These are phyloP conservation scores for Pseudoscleropodium purum DNA, from an alignment of 225 moss, liverwort and hornwort genomes.

Conservation along the genomic window DNA sequence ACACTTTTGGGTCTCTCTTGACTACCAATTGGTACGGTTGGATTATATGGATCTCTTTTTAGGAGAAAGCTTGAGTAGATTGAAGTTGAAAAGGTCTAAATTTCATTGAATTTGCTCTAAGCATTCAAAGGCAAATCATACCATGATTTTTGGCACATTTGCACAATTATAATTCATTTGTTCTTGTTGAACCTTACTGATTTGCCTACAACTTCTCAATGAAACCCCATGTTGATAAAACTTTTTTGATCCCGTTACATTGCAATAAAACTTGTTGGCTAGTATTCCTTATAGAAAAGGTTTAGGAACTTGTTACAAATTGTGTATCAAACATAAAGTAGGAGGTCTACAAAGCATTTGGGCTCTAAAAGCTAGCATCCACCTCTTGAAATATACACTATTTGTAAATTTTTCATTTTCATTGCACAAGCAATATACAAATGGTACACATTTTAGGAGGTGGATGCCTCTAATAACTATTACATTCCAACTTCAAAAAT, in stretches of 20 bases:
- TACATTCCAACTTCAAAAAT: background rate
- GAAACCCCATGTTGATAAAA: background rate
- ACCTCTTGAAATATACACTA: background rate
- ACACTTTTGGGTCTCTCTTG: too few relatives aligned
- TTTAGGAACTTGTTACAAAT: background rate
- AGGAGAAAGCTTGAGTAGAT: too few relatives aligned
- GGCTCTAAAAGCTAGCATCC: background rate
- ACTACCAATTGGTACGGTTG: too few relatives aligned
- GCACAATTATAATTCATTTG: background rate
- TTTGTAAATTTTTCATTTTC: background rate
- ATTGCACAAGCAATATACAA: background rate
- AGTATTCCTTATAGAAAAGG: background rate
- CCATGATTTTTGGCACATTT: background rate
- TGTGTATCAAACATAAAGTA: too few relatives aligned
- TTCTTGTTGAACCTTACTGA: background rate
- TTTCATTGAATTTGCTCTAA: too few relatives aligned
- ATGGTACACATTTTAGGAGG: background rate
- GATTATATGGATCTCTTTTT: too few relatives aligned
- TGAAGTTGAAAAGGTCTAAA: too few relatives aligned
- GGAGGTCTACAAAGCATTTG: background rate
- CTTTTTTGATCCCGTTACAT: background rate
- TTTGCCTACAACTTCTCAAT: background rate
- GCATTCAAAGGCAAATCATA: fast-evolving
- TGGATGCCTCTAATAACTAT: fast-evolving
- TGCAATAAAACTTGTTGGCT: too few relatives aligned